Conservation (phyloP, 495 filamentous ascomycete genomes). For the Penicillium goetzii region DNA sequence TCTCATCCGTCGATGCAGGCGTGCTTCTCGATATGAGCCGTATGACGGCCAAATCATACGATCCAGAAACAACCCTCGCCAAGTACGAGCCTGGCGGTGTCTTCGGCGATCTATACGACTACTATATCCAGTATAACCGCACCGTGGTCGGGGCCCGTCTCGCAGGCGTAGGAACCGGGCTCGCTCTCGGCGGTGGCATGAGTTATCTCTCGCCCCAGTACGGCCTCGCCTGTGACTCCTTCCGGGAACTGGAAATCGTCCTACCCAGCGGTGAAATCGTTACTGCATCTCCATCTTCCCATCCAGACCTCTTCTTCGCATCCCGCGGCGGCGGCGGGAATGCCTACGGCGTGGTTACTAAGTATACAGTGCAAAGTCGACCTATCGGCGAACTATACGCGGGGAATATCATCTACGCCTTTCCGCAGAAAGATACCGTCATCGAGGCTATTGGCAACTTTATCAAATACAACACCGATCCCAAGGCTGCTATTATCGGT, state of each 20-base stretch:
- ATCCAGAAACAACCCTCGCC: constrained; percentile 35
- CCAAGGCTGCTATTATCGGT: constrained; percentile 39
- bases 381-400: constrained; percentile 35
- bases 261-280: constrained; percentile 54
- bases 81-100: constrained; percentile 38
- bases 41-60: constrained; percentile 34
- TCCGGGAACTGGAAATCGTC: constrained; percentile 48
- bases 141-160: constrained; percentile 41
- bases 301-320: constrained; percentile 62
- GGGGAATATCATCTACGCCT: constrained; percentile 37
- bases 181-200: constrained; percentile 40
- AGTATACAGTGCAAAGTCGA: constrained; percentile 36
- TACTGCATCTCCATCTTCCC: constrained; percentile 49
- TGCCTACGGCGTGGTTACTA: constrained; percentile 53
- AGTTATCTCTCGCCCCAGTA: constrained; percentile 45
- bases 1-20: constrained; percentile 44
- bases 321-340: constrained; percentile 56
- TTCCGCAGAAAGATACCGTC: constrained; percentile 30
- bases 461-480: constrained; percentile 38
- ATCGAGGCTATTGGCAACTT: constrained; percentile 35
- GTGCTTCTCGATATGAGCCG: constrained; percentile 50
- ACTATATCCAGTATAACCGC: constrained; percentile 33
- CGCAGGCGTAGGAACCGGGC: constrained; percentile 37
- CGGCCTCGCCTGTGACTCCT: constrained; percentile 40
- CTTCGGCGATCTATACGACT: constrained; percentile 40